A percentile compares a stretch with the other conserved stretches of the same genome.
Conservation (phyloP, 768 basidiomycete genomes). For the Boletus rubescentipes region DNA sequence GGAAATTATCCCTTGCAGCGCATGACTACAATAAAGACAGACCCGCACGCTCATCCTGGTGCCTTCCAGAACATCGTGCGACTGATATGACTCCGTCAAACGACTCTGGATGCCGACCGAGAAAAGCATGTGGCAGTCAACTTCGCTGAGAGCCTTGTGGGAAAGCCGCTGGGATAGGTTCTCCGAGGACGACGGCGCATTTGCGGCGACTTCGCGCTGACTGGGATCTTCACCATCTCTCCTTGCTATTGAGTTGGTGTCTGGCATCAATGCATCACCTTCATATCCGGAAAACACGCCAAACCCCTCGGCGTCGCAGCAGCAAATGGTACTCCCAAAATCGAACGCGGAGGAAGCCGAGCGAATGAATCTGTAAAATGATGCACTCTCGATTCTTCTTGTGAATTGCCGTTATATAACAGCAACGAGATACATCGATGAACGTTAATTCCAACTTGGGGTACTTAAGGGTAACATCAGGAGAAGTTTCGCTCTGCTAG, state of each 20-base stretch:
- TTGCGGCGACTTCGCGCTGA: background rate
- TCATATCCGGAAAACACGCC: background rate
- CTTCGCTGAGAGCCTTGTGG: constrained; percentile 11
- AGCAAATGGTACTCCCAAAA: too few species aligned
- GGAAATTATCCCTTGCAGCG: background rate
- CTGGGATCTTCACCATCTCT: background rate
- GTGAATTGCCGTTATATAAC: background rate
- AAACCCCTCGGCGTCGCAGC: background rate
- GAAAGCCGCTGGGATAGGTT: constrained; percentile 2
- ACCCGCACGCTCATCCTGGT: background rate
- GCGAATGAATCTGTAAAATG: constrained; percentile 10
- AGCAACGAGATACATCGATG: background rate
- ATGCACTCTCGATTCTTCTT: background rate
- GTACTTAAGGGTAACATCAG: background rate
- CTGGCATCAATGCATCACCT: background rate
- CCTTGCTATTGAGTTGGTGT: constrained; percentile 1
- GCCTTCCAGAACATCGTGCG: background rate
- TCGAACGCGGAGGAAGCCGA: background rate
- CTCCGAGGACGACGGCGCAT: constrained; percentile 17
- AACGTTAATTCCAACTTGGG: background rate
- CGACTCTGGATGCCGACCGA: background rate
- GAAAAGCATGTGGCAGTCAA: background rate
- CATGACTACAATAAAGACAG: constrained; percentile 7
- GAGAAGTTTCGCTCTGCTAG: background rate
- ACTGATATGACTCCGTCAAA: background rate